Percentiles rank a stretch among this genome's conserved stretches.
Evolutionary conservation across 2,329 filamentous ascomycete genomes (phyloP).

Genomic region (Trichoderma afroharzianum): DNA sequence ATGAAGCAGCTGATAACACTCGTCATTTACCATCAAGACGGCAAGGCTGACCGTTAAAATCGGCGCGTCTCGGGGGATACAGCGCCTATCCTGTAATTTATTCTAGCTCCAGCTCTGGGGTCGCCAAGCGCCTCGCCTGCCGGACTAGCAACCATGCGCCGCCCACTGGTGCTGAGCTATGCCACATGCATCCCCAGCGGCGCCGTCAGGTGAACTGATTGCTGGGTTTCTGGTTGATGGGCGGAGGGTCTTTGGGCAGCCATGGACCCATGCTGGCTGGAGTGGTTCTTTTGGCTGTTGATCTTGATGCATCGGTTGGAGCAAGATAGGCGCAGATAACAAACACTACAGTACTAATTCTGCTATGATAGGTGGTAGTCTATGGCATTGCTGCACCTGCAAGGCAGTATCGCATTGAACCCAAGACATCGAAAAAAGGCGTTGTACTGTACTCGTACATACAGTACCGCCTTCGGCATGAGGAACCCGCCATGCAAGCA

Average conservation of each 20-base stretch:
- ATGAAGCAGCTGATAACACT: background rate
- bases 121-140: background rate
- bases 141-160: background rate
- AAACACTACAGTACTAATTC: too few relatives aligned
- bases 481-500: background rate
- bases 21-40: too few relatives aligned
- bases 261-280: background rate
- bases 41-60: background rate
- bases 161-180: background rate
- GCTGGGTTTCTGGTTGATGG: background rate
- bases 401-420: background rate
- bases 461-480: background rate
- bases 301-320: background rate
- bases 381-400: background rate
- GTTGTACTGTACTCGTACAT: background rate
- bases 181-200: background rate
- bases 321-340: background rate
- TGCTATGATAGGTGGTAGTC: background rate
- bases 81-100: background rate
- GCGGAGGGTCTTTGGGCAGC: background rate
- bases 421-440: background rate
- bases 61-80: background rate
- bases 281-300: background rate
- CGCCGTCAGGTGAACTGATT: slow-evolving; percentile 4
- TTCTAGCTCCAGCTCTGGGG: background rate